Evolutionary conservation across 306 rosid genomes (phyloP).

Genomic region (Benincasa hispida): DNA sequence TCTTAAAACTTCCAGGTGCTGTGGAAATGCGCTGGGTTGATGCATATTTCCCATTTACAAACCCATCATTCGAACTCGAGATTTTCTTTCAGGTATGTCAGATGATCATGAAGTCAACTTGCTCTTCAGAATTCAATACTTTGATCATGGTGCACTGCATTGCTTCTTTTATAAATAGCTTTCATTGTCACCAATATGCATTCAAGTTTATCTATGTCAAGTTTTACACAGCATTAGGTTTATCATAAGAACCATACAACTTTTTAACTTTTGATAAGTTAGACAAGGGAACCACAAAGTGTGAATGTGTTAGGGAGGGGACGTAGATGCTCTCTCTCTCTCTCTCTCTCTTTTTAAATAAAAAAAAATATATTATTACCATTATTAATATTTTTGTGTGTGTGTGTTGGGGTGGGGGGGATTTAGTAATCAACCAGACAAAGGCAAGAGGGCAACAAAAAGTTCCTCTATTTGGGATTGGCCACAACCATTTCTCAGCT

Average conservation of each 20-base stretch:
- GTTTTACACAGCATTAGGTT: not conserved
- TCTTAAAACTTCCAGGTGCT: slow-evolving; percentile 43
- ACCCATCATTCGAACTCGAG: slow-evolving; percentile 95
- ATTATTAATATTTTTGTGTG: no score
- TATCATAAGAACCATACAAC: not conserved
- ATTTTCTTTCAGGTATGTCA: slow-evolving; percentile 67
- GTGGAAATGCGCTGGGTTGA: slow-evolving; percentile 99
- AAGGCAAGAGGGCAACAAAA: no score
- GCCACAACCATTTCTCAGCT: not conserved
- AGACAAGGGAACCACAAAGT: not conserved
- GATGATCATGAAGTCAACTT: not conserved
- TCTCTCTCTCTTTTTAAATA: no score
- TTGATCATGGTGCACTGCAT: not conserved
- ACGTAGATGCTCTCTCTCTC: not conserved
- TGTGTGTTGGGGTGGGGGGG: not conserved
- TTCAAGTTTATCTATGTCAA: not conserved
- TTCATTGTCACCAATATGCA: not conserved
- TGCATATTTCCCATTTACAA: slow-evolving; percentile 88
- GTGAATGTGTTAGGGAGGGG: not conserved
- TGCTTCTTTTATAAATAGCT: not conserved
- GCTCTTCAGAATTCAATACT: not conserved
- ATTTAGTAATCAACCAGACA: no score
- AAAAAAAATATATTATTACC: no score
- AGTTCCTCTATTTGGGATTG: not conserved
- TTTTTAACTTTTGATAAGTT: not conserved